Evolutionary conservation across 2,329 filamentous ascomycete genomes (phyloP).

Genomic region (Talaromyces rugulosus): DNA sequence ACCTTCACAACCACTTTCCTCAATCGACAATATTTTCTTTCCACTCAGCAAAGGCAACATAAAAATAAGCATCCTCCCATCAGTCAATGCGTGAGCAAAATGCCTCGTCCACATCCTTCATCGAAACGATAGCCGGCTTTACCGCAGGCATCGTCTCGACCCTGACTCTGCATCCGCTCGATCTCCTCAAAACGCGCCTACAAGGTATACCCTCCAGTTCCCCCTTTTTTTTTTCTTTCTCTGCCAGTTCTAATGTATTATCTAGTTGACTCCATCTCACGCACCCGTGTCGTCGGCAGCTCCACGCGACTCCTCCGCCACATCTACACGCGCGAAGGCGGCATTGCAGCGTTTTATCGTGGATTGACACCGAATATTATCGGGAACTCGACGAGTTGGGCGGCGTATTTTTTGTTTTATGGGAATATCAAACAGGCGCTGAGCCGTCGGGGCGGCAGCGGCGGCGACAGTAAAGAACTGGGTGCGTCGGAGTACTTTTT

Average conservation of each 20-base stretch:
- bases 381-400: slow-evolving; percentile 88
- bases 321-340: slow-evolving; percentile 53
- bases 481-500: slow-evolving; percentile 72
- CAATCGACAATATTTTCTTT: not conserved
- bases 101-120: slow-evolving; percentile 67
- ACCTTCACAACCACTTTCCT: not conserved
- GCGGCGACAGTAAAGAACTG: slow-evolving; percentile 32
- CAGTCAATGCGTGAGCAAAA: slow-evolving; percentile 41
- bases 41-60: not conserved
- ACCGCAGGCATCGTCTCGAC: slow-evolving; percentile 84
- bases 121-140: slow-evolving; percentile 87
- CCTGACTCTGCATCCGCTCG: slow-evolving; percentile 82
- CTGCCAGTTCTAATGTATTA: slow-evolving; percentile 15
- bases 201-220: slow-evolving; percentile 60
- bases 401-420: slow-evolving; percentile 81
- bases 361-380: slow-evolving; percentile 86
- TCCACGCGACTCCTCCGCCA: slow-evolving; percentile 51
- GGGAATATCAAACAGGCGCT: slow-evolving; percentile 53
- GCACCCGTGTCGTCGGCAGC: slow-evolving; percentile 47
- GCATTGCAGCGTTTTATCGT: slow-evolving; percentile 71
- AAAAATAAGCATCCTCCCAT: not conserved
- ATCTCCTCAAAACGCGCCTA: slow-evolving; percentile 93
- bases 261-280: slow-evolving; percentile 48
- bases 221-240: not conserved
- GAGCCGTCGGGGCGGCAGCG: not conserved